Evolutionary conservation across 2,329 filamentous ascomycete species (phyloP).

Genomic region (Atkinsonella hypoxylon): DNA sequence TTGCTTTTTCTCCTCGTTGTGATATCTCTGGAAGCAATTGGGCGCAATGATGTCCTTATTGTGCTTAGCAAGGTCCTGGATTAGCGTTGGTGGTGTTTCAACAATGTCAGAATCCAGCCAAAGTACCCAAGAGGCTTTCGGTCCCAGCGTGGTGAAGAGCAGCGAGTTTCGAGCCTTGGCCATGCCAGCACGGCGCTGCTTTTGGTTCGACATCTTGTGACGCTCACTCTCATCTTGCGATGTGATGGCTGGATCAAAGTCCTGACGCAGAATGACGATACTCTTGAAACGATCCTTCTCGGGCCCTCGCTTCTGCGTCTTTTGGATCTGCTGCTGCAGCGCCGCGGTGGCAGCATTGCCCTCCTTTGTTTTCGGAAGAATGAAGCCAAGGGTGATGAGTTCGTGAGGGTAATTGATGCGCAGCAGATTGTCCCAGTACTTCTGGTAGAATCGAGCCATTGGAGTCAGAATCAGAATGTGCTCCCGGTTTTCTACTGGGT

Average conservation of each 20-base stretch:
- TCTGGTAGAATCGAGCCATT: constrained; percentile 83
- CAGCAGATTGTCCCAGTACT: constrained; percentile 90
- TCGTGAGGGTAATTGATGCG: constrained; percentile 83
- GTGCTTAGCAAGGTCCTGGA: constrained; percentile 81
- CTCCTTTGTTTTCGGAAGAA: constrained; percentile 85
- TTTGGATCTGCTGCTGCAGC: constrained; percentile 72
- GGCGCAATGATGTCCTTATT: constrained; percentile 87
- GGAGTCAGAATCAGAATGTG: constrained; percentile 86
- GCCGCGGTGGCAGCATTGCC: constrained; percentile 77
- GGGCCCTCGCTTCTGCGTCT: constrained; percentile 66
- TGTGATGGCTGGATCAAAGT: constrained; percentile 70
- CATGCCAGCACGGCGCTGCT: constrained; percentile 77
- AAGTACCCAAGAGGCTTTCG: constrained; percentile 85
- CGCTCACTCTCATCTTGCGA: constrained; percentile 82
- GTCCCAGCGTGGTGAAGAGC: constrained; percentile 87
- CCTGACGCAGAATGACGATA: constrained; percentile 88
- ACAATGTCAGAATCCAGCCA: constrained; percentile 92
- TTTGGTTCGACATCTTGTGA: constrained; percentile 87
- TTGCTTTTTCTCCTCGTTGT: constrained; percentile 54
- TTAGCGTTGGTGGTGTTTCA: constrained; percentile 72
- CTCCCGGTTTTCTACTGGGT: constrained; percentile 70
- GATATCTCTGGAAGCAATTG: constrained; percentile 88
- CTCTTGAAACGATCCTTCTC: constrained; percentile 78
- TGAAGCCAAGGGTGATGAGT: constrained; percentile 89
- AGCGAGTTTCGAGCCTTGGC: constrained; percentile 86